Base-by-base conservation (phyloP, 768 basidiomycete genomes). In the Fibroporia radiculosa region DNA sequence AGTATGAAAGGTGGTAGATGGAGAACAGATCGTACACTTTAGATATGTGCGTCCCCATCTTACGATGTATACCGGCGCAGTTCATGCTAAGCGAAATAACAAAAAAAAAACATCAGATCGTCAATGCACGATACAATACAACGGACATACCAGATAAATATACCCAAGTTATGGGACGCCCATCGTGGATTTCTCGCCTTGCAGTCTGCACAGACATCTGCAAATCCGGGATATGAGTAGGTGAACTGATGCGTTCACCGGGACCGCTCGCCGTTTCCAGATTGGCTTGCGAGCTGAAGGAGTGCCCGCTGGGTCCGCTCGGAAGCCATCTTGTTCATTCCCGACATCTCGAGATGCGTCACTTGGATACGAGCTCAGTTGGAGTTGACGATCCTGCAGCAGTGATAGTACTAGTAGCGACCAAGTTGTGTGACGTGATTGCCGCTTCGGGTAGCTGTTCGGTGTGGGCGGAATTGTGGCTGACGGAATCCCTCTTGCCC, bases 191-290 rank as follows among this genome's bases (percentile, higher is more conserved):
- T 75, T 45, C 82, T 72, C n/a, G 83, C 66, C 65, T 85, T 89
- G 62, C 93, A 97, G 63, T 97, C 93, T 5, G 93, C 93, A 61
- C 93, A 97, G 11, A 75, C 62, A 61, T 92, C 93, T 96, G 57
- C 23, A 13, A 25, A 40, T 32, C 16, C 37, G 1, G 24, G n/a
- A 20, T 11, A 31, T 40, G 19, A 39, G 32, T 6, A 33, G 39
- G 27, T 16, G 41, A 37, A 31, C 34, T 19, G 7, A 25, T 22
- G n/a, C 31, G 8, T 27, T 36, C 34, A 42, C 12, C 37, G 11
- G 40, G 41, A 18, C 11, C 33, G 56, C 74, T 64, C 59, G 81
- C 91, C 84, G 59, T 96, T 96, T 45, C 92, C 92, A 28, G 90
- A 85, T 48, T 77, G 69, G 26, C 67, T 61, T 6, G 74, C 75